Base-by-base conservation (phyloP, 2,329 filamentous ascomycete genomes). In the Rasamsonia emersonii region DNA sequence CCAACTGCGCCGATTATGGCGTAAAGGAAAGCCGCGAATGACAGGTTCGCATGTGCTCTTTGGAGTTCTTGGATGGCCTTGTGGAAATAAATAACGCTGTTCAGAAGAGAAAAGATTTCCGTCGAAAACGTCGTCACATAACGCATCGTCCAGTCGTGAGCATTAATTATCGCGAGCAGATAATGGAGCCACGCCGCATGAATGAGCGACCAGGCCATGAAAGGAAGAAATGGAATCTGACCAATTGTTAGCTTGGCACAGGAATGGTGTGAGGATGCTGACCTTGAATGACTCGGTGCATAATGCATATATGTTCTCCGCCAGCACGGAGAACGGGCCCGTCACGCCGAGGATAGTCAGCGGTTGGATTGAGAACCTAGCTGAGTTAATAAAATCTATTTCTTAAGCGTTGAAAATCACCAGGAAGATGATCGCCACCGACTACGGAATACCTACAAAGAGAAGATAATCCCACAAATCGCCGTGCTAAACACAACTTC, bases 131-230 rank as follows among this genome's bases (percentile, higher is more conserved):
- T 74, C 2, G 77, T 81, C 29, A 81, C 77, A 51, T 80, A 80
- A 44, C 72, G 66, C 77, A 80, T 81, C 0, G 76, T 80, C 72
- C 75, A 80, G 52, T 79, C 75, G 46, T 80, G 75, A 3, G 75
- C 76, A 51, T 80, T 80, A 54, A 79, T 71, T 30, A 79, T 69
- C 33, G 76, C 75, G 9, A 81, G 62, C 3, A 79, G 53, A 42
- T 70, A 71, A 46, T 78, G 73, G 65, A 80, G 71, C 77, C 77
- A 81, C 5, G 65, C 71, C 5, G 75, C 64, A 48, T 81, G 76
- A 31, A 80, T 76, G 20, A 79, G 64, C 2, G 73, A 69, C 76
- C 76, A 81, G 2, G 77, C 73, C 74, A 80, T 80, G 49, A 80
- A 72, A 1, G 72, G 67, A n/a, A 81, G 59, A 48, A 79, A 81